These are phyloP conservation scores for Cochlearia excelsa DNA, from an alignment of 345 rosid genomes.

Conservation along the genomic window DNA sequence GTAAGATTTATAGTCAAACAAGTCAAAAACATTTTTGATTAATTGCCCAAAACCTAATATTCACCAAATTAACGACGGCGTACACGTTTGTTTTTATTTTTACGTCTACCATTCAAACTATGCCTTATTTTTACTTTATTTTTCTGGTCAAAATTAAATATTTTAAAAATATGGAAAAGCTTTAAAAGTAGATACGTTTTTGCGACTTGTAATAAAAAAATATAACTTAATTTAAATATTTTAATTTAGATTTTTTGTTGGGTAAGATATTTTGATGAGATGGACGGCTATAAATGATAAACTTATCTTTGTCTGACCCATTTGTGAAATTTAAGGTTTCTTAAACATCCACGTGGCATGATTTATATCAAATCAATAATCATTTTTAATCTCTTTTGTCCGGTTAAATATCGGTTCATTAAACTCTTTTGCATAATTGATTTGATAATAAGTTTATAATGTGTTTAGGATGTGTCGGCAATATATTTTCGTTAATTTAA, in stretches of 20 bases:
- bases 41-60: slow-evolving; percentile 22
- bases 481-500: no score
- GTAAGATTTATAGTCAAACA: slow-evolving; percentile 8
- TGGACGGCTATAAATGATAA: slow-evolving; percentile 19
- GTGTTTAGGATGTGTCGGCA: no score
- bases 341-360: background rate
- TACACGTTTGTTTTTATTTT: slow-evolving; percentile 26
- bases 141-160: slow-evolving; percentile 14
- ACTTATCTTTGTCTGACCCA: background rate
- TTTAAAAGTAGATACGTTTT: no score
- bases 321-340: slow-evolving; percentile 11
- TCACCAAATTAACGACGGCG: slow-evolving; percentile 18
- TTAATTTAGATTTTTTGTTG: no score
- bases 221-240: background rate
- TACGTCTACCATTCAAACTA: slow-evolving; percentile 1
- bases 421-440: background rate
- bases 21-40: slow-evolving; percentile 19
- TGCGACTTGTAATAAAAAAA: background rate
- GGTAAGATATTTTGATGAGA: slow-evolving; percentile 20
- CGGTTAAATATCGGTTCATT: background rate
- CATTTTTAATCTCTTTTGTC: slow-evolving; percentile 3
- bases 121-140: background rate
- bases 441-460: background rate
- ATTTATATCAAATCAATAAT: background rate
- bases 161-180: no score